These are phyloP conservation scores for Globisporangium spinosum DNA, from an alignment of 352 stramenopile genomes.

Conservation along the genomic window DNA sequence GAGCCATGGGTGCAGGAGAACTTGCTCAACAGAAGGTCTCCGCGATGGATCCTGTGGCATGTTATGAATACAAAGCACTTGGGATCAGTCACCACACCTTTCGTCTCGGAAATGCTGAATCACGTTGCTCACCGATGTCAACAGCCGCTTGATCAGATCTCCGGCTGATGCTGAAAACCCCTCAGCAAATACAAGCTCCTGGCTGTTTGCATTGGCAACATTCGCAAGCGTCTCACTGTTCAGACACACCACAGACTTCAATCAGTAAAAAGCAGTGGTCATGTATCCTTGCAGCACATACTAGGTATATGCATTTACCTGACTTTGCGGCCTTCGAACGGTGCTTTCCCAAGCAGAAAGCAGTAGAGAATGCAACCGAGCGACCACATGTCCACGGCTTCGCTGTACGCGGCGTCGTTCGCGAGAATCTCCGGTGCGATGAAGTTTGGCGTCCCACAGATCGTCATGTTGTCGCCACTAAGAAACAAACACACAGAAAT, in stretches of 20 bases:
- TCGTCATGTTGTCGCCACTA: slow-evolving; percentile 48
- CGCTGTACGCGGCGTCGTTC: slow-evolving; percentile 39
- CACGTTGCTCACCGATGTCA: slow-evolving; percentile 32
- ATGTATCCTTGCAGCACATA: not conserved
- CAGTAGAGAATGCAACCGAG: slow-evolving; percentile 78
- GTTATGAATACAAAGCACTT: not conserved
- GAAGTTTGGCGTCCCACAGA: slow-evolving; percentile 83
- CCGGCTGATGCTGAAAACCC: slow-evolving; percentile 51
- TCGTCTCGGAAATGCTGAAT: not conserved
- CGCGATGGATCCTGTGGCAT: slow-evolving; percentile 31
- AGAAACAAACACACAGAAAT: too few relatives aligned
- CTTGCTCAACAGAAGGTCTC: slow-evolving; percentile 45
- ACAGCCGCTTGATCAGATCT: slow-evolving; percentile 62
- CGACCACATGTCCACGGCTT: slow-evolving; percentile 77
- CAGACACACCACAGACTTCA: not conserved
- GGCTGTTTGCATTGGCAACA: slow-evolving; percentile 45
- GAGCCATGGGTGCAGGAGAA: slow-evolving; percentile 61
- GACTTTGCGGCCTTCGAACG: slow-evolving; percentile 72
- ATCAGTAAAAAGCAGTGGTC: not conserved
- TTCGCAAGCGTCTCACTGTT: slow-evolving; percentile 64
- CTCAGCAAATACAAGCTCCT: slow-evolving; percentile 41
- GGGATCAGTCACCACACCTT: not conserved
- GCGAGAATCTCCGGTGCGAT: slow-evolving; percentile 74
- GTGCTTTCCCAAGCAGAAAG: slow-evolving; percentile 55
- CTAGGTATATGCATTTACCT: slow-evolving; percentile 29